Conservation (phyloP, 768 basidiomycete genomes). For the Suillus weaverae region DNA sequence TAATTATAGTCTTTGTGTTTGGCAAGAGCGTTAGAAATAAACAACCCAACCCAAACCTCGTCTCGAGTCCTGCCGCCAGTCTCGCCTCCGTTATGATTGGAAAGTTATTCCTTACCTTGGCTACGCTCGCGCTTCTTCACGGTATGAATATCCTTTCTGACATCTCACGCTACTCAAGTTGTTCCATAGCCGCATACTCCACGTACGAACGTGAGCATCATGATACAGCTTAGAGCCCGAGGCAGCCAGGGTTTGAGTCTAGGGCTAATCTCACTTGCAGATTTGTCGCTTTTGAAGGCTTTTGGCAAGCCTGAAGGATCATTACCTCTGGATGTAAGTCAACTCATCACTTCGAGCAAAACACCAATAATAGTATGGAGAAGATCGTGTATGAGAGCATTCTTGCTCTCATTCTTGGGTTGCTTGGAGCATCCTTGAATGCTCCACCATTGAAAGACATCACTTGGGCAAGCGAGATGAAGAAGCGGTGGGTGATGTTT, state of each 20-base stretch:
- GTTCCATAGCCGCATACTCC: slow-evolving; percentile 70
- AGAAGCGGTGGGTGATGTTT: slow-evolving; percentile 55
- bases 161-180: slow-evolving; percentile 9
- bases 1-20: background rate
- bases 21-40: background rate
- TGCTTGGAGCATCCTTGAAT: slow-evolving; percentile 70
- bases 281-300: slow-evolving; percentile 75
- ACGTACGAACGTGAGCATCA: slow-evolving; percentile 69
- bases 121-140: slow-evolving; percentile 52
- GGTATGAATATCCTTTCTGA: slow-evolving; percentile 37
- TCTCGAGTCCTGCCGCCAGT: background rate
- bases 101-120: slow-evolving; percentile 45
- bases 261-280: slow-evolving; percentile 36
- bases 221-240: background rate
- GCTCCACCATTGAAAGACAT: slow-evolving; percentile 74
- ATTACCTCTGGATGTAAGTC: slow-evolving; percentile 62
- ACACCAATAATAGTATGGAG: background rate
- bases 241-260: slow-evolving; percentile 6
- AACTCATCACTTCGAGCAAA: background rate
- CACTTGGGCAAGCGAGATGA: slow-evolving; percentile 90
- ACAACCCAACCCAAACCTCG: background rate
- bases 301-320: slow-evolving; percentile 68
- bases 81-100: slow-evolving; percentile 42
- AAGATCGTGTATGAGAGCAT: slow-evolving; percentile 73
- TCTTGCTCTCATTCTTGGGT: slow-evolving; percentile 63